Evolutionary conservation across 352 stramenopile species (phyloP), one percentile per base, ranked within the genome.

Genomic region (Phytophthora syringae): DNA sequence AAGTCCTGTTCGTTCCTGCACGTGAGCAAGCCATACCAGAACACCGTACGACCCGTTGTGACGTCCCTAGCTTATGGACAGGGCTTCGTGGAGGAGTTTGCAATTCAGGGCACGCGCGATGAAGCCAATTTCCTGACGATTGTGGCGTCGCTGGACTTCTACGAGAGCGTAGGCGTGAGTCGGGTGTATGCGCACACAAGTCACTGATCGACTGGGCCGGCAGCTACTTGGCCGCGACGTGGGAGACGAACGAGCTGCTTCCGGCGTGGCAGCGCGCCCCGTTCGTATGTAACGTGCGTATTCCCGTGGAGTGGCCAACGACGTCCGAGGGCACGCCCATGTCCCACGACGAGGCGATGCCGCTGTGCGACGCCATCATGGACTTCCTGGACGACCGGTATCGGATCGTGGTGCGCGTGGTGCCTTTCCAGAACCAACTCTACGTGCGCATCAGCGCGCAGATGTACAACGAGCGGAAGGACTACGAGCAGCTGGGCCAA

Each of bases 1-100:
- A 95, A 95, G 70, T 91, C 80, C 0, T 92, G 84, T 57, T 90
- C 85, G n/a, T 94, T 95, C 67, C 62, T 95, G 63, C 89, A 93
- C 60, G 87, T 95, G 16, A 77, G 68, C 52, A 93, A 93, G 67
- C 64, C 86, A 53, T 89, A 91, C 63, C 84, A 86, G 68, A 83
- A 77, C 36, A 91, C 79, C 15, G 84, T 93, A 36, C 83, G 85
- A 34, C 86, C 86, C 2, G 86, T 93, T 5, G 86, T 95, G 44
- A 95, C 86, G 20, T 93, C 84, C 15, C 70, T 95, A 24, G 82
- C 82, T 30, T 93, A 93, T 51, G 84, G 86, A 15, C 84, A 95
- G 45, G 79, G 83, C 25, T 95, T 90, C 47, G 72, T 93, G 28
- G 86, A 95, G 66, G 86, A 95, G 63, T 95, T 95, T 51, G 80